Percentiles rank a stretch among this genome's conserved stretches.
Evolutionary conservation across 2,329 filamentous ascomycete species (phyloP).

Genomic region (Pezicula carpinea): DNA sequence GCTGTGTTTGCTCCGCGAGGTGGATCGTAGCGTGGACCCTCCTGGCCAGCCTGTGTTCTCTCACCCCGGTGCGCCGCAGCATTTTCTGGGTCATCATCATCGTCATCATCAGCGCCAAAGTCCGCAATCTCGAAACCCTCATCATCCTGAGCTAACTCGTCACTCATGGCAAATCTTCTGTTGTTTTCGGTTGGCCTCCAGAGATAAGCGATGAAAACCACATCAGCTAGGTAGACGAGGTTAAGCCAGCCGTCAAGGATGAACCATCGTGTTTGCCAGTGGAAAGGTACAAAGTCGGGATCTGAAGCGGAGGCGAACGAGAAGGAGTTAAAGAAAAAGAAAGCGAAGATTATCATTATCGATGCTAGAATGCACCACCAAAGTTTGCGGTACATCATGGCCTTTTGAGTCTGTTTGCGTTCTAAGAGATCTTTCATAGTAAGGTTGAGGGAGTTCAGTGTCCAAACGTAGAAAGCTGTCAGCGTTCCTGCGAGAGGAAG

Average conservation of each 20-base stretch:
- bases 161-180: conserved; percentile 95
- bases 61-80: conserved; percentile 38
- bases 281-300: conserved; percentile 87
- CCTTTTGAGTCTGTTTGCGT: conserved; percentile 89
- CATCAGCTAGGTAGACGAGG: conserved; percentile 90
- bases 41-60: conserved; percentile 34
- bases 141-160: conserved; percentile 97
- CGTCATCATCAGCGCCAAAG: conserved; percentile 65
- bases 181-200: conserved; percentile 98
- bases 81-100: conserved; percentile 52
- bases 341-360: conserved; percentile 93
- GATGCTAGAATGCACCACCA: conserved; percentile 96
- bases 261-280: conserved; percentile 98
- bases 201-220: conserved; percentile 88
- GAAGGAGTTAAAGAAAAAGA: conserved; percentile 98
- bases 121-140: conserved; percentile 97
- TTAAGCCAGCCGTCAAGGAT: conserved; percentile 97
- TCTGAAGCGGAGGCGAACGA: conserved; percentile 82
- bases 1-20: conserved; percentile 18
- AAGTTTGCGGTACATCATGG: conserved; percentile 93
- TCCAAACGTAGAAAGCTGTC: conserved; percentile 98
- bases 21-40: conserved; percentile 31
- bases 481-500: conserved; percentile 86
- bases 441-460: conserved; percentile 86
- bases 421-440: conserved; percentile 96